Evolutionary conservation across 1,284 basidiomycete genomes (phyloP).

Genomic region (Puccinia brachypodii): DNA sequence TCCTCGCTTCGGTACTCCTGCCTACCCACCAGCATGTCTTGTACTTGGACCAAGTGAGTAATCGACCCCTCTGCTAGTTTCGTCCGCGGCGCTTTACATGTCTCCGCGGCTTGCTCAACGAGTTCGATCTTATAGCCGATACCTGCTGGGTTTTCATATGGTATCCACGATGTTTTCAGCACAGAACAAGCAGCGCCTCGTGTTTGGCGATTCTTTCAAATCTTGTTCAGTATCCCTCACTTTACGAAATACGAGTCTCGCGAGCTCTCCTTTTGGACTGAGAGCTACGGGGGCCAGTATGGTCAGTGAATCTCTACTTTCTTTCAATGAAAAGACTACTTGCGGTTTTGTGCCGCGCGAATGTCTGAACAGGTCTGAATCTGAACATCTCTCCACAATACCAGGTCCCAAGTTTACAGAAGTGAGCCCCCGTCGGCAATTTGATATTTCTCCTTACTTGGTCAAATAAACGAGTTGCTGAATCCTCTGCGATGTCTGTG

Average conservation of each 20-base stretch:
- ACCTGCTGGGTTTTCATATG: constrained; percentile 49
- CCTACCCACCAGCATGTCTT: constrained; percentile 63
- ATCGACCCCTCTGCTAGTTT: background rate
- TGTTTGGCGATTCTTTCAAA: constrained; percentile 46
- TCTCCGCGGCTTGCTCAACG: background rate
- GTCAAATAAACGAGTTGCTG: no score
- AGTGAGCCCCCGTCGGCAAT: constrained; percentile 4
- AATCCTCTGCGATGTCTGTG: background rate
- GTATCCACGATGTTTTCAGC: constrained; percentile 30
- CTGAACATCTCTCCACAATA: background rate
- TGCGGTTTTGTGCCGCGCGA: background rate
- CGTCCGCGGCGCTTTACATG: background rate
- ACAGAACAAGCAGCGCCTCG: constrained; percentile 37
- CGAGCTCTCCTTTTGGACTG: constrained; percentile 40
- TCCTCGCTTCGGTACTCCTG: background rate
- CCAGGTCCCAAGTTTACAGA: constrained; percentile 40
- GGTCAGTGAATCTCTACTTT: constrained; percentile 13
- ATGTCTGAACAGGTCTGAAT: constrained; percentile 2
- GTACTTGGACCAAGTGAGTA: constrained; percentile 66
- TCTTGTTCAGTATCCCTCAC: constrained; percentile 28
- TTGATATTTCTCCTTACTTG: background rate
- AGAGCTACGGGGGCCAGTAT: constrained; percentile 49
- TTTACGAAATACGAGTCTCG: constrained; percentile 33
- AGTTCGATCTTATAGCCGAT: constrained; percentile 57
- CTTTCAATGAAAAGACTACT: background rate